Evolutionary conservation across 2,329 filamentous ascomycete genomes (phyloP).

Genomic region (Helotiales sp.): DNA sequence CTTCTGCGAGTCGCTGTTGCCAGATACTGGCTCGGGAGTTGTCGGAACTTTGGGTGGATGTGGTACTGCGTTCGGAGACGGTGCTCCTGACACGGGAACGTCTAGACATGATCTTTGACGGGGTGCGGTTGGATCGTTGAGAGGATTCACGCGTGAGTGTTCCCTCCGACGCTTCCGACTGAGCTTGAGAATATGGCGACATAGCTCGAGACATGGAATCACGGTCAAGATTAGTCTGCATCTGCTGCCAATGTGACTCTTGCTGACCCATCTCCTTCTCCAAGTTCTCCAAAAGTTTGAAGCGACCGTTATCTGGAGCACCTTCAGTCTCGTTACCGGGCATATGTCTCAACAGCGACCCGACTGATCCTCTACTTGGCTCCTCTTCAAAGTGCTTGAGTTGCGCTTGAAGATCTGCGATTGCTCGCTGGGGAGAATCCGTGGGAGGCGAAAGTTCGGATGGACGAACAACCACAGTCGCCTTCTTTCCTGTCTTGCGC

Average conservation of each 20-base stretch:
- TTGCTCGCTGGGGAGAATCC: constrained; percentile 39
- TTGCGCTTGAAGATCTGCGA: constrained; percentile 42
- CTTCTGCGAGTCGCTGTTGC: constrained; percentile 53
- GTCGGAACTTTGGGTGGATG: constrained; percentile 43
- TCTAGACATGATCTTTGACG: constrained; percentile 48
- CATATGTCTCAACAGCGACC: constrained; percentile 36
- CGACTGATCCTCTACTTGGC: constrained; percentile 37
- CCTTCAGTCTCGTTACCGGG: constrained; percentile 27
- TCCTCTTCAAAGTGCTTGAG: constrained; percentile 40
- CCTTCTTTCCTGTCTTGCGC: constrained; percentile 48
- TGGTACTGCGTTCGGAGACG: constrained; percentile 37
- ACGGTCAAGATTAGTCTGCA: constrained; percentile 57
- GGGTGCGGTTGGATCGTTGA: constrained; percentile 43
- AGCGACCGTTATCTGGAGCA: constrained; percentile 24
- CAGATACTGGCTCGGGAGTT: constrained; percentile 46
- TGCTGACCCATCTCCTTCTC: constrained; percentile 67
- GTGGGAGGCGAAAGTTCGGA: constrained; percentile 38
- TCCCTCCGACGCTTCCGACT: constrained; percentile 18
- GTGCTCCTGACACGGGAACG: constrained; percentile 46
- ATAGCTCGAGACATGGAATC: constrained; percentile 37
- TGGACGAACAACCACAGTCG: constrained; percentile 49
- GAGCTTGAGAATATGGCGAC: constrained; percentile 30
- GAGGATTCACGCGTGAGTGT: constrained; percentile 33
- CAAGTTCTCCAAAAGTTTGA: constrained; percentile 58
- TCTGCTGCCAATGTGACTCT: constrained; percentile 62